Evolutionary conservation across 176 grass and related monocot genomes (phyloP).

Genomic region (Paspalum notatum): DNA sequence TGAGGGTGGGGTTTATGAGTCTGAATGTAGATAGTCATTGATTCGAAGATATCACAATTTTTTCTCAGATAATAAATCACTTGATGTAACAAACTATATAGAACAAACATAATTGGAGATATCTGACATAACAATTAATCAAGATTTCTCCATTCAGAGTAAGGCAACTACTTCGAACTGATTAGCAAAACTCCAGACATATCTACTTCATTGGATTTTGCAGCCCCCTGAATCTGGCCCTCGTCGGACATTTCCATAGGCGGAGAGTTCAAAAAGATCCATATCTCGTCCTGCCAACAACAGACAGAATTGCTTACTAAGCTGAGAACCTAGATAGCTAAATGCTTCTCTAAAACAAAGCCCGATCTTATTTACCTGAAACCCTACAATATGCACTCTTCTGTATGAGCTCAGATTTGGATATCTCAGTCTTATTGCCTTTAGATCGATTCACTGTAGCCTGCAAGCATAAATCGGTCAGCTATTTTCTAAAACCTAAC

Average conservation of each 20-base stretch:
- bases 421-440: slow-evolving; percentile 91
- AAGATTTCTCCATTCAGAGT: slow-evolving; percentile 29
- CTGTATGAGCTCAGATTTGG: slow-evolving; percentile 85
- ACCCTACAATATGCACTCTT: slow-evolving; percentile 98
- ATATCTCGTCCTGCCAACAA: slow-evolving; percentile 72
- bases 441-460: slow-evolving; percentile 93
- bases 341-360: slow-evolving; percentile 22
- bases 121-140: slow-evolving; percentile 25
- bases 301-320: slow-evolving; percentile 35
- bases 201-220: slow-evolving; percentile 80
- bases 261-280: slow-evolving; percentile 95
- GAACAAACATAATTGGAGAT: slow-evolving; percentile 30
- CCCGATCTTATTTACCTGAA: slow-evolving; percentile 57
- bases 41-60: slow-evolving; percentile 15
- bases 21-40: slow-evolving; percentile 17
- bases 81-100: slow-evolving; percentile 36
- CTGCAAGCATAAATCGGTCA: slow-evolving; percentile 48
- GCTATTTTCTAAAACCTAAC: slow-evolving; percentile 20
- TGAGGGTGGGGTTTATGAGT: background rate
- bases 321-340: slow-evolving; percentile 1
- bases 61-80: slow-evolving; percentile 30
- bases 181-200: slow-evolving; percentile 20
- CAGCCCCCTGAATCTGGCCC: slow-evolving; percentile 82
- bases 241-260: slow-evolving; percentile 81
- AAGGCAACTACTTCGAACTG: slow-evolving; percentile 14